Evolutionary conservation across 2,329 filamentous ascomycete species (phyloP).

Genomic region (Graphiopsis chlorocephala): DNA sequence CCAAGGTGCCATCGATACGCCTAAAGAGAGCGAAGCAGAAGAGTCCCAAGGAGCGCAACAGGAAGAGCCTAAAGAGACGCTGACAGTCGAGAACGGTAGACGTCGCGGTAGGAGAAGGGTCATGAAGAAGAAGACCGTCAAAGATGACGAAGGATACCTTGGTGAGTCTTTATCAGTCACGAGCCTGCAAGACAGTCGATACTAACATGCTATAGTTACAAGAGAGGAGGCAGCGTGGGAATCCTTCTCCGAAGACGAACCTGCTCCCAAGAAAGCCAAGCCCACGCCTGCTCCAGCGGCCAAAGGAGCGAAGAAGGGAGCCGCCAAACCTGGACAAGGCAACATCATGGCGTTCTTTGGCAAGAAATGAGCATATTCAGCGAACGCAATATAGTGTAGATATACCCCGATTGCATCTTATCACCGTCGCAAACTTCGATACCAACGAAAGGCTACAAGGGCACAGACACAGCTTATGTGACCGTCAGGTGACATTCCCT

Average conservation of each 20-base stretch:
- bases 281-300: constrained; percentile 33
- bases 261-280: constrained; percentile 57
- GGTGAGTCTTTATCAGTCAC: constrained; percentile 52
- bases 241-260: constrained; percentile 88
- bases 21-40: constrained; percentile 46
- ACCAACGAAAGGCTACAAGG: background rate
- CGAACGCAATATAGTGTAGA: constrained; percentile 1
- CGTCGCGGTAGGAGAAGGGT: constrained; percentile 74
- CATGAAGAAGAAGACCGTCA: constrained; percentile 81
- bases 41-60: constrained; percentile 43
- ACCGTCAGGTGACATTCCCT: background rate
- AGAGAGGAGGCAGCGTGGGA: constrained; percentile 85
- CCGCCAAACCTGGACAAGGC: constrained; percentile 57
- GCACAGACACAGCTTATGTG: background rate
- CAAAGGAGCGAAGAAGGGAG: constrained; percentile 53
- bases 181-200: background rate
- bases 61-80: constrained; percentile 42
- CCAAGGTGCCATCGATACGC: constrained; percentile 16
- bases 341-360: constrained; percentile 91
- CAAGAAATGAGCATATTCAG: constrained; percentile 60
- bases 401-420: constrained; percentile 6
- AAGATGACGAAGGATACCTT: constrained; percentile 87
- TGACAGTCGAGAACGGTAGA: constrained; percentile 61
- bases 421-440: background rate
- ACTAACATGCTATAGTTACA: constrained; percentile 61